Evolutionary conservation across 1,284 basidiomycete species (phyloP), one percentile per base, ranked within the genome.

Genomic region (Naganishia cerealis): DNA sequence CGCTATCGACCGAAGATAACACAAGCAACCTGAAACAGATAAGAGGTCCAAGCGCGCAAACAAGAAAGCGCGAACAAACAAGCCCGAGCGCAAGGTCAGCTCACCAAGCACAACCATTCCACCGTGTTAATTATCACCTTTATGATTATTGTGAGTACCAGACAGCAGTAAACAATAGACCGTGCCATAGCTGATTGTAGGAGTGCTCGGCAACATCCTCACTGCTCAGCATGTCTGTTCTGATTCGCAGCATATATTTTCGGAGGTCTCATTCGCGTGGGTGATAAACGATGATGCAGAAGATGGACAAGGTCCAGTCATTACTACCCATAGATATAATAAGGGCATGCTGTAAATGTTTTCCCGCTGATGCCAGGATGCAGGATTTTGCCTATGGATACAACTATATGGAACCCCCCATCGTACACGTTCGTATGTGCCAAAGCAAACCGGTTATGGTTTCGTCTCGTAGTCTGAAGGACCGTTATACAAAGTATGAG

Each of bases 401-500:
- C 61, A 63, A 63, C 61, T 26, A 24, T 50, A 24, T 54, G n/a
- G 9, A 24, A 54, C 26, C 29, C 24, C 16, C 40, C 46, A 8
- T 50, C 50, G 39, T 42, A 63, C 50, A 63, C 50, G 13, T 24
- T 24, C 46, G 15, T 50, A 24, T 24, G 46, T n/a, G 29, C 29
- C 29, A n/a, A 50, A 46, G 46, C 21, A 24, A 50, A n/a, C 46
- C 24, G 46, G 8, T 24, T 50, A 24, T 24, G 46, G 46, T 50
- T n/a, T 50, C 29, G 6, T 13, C 16, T 24, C 13, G 46, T 24
- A 24, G n/a, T 21, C 21, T 24, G 46, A 50, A 21, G n/a, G 46
- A 50, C 46, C 18, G 46, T 39, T 81, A 68, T 26, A 68, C 67
- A 67, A 79, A 79, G 72, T 79, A 79, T 42, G 75, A 77, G 40